Base-by-base conservation (phyloP, 208 protist genomes). In the Chromosphaera perkinsii region DNA sequence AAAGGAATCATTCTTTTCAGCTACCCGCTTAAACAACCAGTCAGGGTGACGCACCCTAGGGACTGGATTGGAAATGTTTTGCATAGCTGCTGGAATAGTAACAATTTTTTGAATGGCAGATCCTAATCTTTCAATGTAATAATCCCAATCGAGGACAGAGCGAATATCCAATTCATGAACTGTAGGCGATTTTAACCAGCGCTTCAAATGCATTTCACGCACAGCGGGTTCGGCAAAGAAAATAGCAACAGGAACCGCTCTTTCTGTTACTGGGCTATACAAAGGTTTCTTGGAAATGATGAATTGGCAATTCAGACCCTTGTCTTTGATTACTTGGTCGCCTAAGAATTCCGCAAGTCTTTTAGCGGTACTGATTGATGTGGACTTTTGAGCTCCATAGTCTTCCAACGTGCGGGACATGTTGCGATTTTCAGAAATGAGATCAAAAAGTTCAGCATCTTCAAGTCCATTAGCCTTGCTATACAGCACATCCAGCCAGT, bases 101-200 rank as follows among this genome's bases (percentile, higher is more conserved):
- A 99, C 92, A 65, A 99, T 98, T 76, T 99, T 99, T 78, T 98
- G 94, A 58, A 99, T 93, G 45, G 89, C 87, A 5, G 82, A 84
- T 42, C 76, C 91, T 42, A 99, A 89, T 51, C 97, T 89, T 2
- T 87, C 81, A 1, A 90, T 96, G 86, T 99, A 99, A 84, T 99
- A 99, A 66, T 97, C 88, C 97, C 97, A 99, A 80, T 99, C 97
- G 12, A 99, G 78, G 27, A 99, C 78, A 40, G 83, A 61, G 51
- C 86, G 81, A 24, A 98, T 66, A 73, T 96, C 84, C 3, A 88
- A 70, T 29, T 88, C 40, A n/a, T 24, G 56, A 54, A 82, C 39
- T n/a, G 37, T 3, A n/a, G 45, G 36, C 36, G 87, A 77, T 55
- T 71, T 74, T 26, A 75, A 48, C 74, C 51, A 81, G 36, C 66